These are phyloP conservation scores for Ogataea zsoltii DNA, from an alignment of 805 yeast species.

Conservation along the genomic window DNA sequence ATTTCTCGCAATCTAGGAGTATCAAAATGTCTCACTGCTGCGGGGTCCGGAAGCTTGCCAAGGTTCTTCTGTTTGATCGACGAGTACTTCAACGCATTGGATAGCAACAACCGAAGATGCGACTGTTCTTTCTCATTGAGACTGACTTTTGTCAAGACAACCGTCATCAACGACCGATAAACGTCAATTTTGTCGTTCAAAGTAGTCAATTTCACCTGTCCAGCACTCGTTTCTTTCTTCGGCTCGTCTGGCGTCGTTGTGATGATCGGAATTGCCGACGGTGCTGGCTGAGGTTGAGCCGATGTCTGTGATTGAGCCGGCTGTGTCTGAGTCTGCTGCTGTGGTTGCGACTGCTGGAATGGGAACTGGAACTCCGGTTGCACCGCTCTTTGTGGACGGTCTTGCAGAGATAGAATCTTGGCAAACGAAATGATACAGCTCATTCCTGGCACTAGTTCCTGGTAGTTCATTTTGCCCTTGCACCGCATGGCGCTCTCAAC, in stretches of 20 bases:
- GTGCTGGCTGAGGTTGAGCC: slow-evolving; percentile 10
- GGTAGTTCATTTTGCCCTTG: slow-evolving; percentile 74
- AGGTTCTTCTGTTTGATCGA: slow-evolving; percentile 50
- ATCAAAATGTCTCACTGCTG: slow-evolving; percentile 71
- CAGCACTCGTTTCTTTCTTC: slow-evolving; percentile 16
- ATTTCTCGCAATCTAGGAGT: slow-evolving; percentile 87
- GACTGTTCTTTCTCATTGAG: slow-evolving; percentile 47
- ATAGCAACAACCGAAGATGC: slow-evolving; percentile 48
- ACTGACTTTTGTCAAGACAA: slow-evolving; percentile 13
- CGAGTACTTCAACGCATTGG: slow-evolving; percentile 43
- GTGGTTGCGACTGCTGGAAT: slow-evolving; percentile 7
- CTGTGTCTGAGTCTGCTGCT: slow-evolving; percentile 4
- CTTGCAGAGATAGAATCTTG: slow-evolving; percentile 45
- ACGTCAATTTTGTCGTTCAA: slow-evolving; percentile 24
- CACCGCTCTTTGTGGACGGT: slow-evolving; percentile 5
- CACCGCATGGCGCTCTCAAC: slow-evolving; percentile 80
- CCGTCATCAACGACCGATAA: slow-evolving; percentile 21
- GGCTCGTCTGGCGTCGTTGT: slow-evolving; percentile 16
- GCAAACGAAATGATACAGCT: slow-evolving; percentile 84
- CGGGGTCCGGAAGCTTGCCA: slow-evolving; percentile 78
- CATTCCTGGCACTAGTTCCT: slow-evolving; percentile 78
- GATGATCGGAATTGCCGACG: slow-evolving; percentile 13
- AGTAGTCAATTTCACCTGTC: slow-evolving; percentile 19
- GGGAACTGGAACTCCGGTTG: slow-evolving; percentile 2
- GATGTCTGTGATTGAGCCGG: slow-evolving; percentile 3